phyloP scores from a whole-genome alignment of 345 rosid genomes.

The Citrus cavaleriei region DNA sequence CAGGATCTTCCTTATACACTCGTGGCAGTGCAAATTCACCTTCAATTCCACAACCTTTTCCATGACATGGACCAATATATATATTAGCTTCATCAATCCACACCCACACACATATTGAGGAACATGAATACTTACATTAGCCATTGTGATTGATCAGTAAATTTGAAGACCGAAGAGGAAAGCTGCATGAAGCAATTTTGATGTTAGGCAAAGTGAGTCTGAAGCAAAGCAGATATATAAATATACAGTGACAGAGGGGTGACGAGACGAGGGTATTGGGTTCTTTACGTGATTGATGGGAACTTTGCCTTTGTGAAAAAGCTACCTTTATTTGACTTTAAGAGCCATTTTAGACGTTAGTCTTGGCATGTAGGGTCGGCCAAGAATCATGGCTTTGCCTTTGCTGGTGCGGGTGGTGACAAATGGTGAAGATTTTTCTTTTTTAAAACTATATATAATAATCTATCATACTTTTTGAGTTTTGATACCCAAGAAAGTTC shows the following conservation, averaged over 20 bases:
- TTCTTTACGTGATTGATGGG: constrained; percentile 33
- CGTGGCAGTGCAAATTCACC: constrained; percentile 75
- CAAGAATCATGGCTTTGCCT: constrained; percentile 1
- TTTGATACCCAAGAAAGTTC: too few species aligned
- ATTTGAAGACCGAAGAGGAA: neutral
- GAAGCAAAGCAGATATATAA: neutral
- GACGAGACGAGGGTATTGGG: constrained; percentile 26
- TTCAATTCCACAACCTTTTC: constrained; percentile 71
- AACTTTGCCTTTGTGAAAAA: constrained; percentile 21
- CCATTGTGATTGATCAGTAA: constrained; percentile 18
- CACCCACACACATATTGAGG: neutral
- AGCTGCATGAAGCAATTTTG: neutral
- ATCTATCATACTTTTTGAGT: too few species aligned
- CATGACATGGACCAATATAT: neutral
- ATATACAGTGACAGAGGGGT: neutral
- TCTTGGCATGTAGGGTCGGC: neutral
- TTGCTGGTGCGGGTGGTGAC: neutral
- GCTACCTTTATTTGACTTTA: constrained; percentile 22
- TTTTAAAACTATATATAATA: neutral
- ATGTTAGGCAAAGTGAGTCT: neutral
- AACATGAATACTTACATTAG: constrained; percentile 28
- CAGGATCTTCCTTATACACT: constrained; percentile 76
- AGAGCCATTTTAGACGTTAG: neutral
- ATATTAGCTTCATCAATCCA: neutral
- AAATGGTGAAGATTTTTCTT: neutral